Base-by-base conservation (phyloP, 2,329 filamentous ascomycete genomes). In the Penicillium sp. region DNA sequence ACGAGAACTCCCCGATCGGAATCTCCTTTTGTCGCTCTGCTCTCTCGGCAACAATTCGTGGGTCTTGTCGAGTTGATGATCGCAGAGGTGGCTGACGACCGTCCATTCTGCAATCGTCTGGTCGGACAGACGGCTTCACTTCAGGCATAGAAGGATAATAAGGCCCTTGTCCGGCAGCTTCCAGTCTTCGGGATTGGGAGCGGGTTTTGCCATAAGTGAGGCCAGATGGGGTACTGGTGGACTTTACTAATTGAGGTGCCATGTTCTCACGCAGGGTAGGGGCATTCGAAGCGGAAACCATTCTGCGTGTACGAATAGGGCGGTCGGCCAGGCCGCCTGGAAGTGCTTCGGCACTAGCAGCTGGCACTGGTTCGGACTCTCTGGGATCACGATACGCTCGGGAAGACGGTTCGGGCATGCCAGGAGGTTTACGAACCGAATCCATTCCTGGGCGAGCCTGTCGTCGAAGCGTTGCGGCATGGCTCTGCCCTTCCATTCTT, bases 381-480 rank as follows among this genome's bases (percentile, higher is more conserved):
- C 56, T 55, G 4, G 46, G 27, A 1, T 66, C 61, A 4, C 55
- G 32, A 12, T 61, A 44, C 6, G 56, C 42, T 20, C 54, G 52
- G 6, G 55, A 46, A 3, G 54, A 42, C 13, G 56, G 23, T 6
- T 54, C 62, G 4, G 56, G 52, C 5, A 66, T 50, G 8, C 59
- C 59, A 5, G 63, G 51, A 7, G 61, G 51, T 29, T 60, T 67
- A 39, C 65, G 59, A 25, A 64, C 54, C 18, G 68, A 60, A 4
- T 58, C 54, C 47, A 64, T 59, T 4, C 65, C 61, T n/a, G 66
- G 64, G 7, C 71, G 49, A 31, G 72, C 72, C 54, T 75, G 72
- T 54, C 75, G 74, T 43, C 75, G 69, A 52, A 77, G 68, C 3
- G 70, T 70, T 6, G 75, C 75, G 2, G 75, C 75, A 55, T 76